A percentile compares a stretch with the other conserved stretches of the same genome.
phyloP scores from a whole-genome alignment of 257 asterid species.

The Thymus mandschuricus region DNA sequence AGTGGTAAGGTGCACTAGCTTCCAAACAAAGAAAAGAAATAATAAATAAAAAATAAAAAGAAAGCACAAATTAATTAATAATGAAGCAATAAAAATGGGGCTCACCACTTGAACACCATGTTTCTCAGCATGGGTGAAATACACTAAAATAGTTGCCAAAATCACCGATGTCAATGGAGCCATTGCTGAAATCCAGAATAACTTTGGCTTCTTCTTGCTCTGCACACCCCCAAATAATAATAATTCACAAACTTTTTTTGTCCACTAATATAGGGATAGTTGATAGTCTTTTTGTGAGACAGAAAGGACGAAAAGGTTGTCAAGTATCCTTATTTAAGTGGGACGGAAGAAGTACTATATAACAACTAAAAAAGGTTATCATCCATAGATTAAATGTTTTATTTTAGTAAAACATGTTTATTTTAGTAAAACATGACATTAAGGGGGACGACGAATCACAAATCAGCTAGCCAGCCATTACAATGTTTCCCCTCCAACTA shows the following conservation, averaged over 20 bases:
- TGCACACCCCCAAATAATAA: constrained; percentile 33
- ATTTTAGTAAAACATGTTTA: too few species aligned
- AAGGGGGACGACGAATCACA: too few species aligned
- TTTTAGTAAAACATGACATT: too few species aligned
- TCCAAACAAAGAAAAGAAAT: neutral
- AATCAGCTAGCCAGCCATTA: too few species aligned
- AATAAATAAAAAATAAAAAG: neutral
- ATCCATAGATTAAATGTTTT: neutral
- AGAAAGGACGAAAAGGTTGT: too few species aligned
- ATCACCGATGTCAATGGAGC: constrained; percentile 84
- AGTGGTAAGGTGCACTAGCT: too few species aligned
- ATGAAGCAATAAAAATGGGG: neutral
- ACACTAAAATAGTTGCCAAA: constrained; percentile 74
- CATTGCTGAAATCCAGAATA: constrained; percentile 97
- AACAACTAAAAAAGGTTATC: neutral
- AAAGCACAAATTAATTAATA: neutral
- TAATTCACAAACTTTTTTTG: too few species aligned
- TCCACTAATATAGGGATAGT: neutral
- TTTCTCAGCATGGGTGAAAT: constrained; percentile 80
- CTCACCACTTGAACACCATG: constrained; percentile 91
- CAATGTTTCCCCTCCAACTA: too few species aligned
- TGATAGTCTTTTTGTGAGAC: too few species aligned
- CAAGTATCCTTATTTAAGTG: too few species aligned
- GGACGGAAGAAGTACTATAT: neutral
- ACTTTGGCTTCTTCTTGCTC: constrained; percentile 77